Conservation (phyloP, 148 eudicot species). For the Suaeda aralocaspica region DNA sequence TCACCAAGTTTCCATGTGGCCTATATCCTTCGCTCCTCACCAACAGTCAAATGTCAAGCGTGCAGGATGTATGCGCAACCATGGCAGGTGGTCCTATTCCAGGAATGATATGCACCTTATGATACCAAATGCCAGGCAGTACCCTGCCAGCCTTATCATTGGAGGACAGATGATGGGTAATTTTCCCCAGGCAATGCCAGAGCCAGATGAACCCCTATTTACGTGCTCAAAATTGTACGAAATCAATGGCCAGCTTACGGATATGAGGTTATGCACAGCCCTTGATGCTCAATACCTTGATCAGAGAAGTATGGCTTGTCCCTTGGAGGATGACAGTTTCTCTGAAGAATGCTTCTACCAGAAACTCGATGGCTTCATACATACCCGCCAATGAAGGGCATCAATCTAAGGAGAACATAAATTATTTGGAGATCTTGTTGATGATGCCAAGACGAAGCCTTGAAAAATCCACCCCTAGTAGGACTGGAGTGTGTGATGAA, state of each 20-base stretch:
- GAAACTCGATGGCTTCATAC: conserved; percentile 42
- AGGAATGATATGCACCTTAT: conserved; percentile 33
- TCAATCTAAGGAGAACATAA: conserved; percentile 65
- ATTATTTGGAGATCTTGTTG: conserved; percentile 92
- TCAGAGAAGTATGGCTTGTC: conserved; percentile 65
- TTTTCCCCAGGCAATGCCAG: conserved; percentile 59
- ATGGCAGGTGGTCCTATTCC: conserved; percentile 39
- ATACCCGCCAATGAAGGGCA: conserved; percentile 68
- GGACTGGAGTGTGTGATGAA: conserved; percentile 66
- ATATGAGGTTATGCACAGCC: conserved; percentile 51
- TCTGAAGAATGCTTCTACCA: conserved; percentile 37
- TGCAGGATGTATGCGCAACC: conserved; percentile 46
- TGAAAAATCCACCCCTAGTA: conserved; percentile 47
- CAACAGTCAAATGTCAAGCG: conserved; percentile 40
- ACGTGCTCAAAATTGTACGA: conserved; percentile 61
- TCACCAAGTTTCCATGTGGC: conserved; percentile 48
- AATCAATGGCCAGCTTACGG: conserved; percentile 72
- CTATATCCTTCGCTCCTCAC: conserved; percentile 46
- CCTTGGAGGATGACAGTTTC: conserved; percentile 39
- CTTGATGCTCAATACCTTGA: conserved; percentile 55
- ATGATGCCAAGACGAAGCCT: conserved; percentile 69
- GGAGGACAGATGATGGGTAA: conserved; percentile 44
- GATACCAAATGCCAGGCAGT: conserved; percentile 35
- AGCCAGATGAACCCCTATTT: conserved; percentile 59
- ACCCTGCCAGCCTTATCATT: conserved; percentile 41